These are phyloP conservation scores for Alnus rubra DNA, from an alignment of 306 rosid genomes.

Conservation along the genomic window DNA sequence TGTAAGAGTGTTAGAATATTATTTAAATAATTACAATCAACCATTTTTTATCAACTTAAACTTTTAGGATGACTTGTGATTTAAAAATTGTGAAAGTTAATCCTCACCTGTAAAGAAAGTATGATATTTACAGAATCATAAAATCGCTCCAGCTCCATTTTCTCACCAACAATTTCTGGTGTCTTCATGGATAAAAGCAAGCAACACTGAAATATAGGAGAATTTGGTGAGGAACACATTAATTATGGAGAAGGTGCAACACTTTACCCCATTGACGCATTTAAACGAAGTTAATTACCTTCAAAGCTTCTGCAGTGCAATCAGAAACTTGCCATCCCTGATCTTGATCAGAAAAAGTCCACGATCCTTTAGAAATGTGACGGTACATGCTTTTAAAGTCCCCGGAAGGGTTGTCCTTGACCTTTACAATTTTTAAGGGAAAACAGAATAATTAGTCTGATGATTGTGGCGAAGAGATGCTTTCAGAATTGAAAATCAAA, in stretches of 20 bases:
- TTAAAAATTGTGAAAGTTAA: neutral
- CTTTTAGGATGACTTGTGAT: too few species aligned
- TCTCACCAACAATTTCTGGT: slow-evolving; percentile 65
- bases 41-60: too few species aligned
- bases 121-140: slow-evolving; percentile 65
- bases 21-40: neutral
- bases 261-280: neutral
- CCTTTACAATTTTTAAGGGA: slow-evolving; percentile 28
- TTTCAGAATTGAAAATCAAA: slow-evolving; percentile 1
- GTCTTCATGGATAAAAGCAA: slow-evolving; percentile 58
- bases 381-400: slow-evolving; percentile 66
- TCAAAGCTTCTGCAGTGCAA: slow-evolving; percentile 74
- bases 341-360: slow-evolving; percentile 82
- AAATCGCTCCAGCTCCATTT: slow-evolving; percentile 54
- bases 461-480: neutral
- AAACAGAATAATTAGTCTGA: neutral
- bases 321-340: slow-evolving; percentile 94
- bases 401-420: slow-evolving; percentile 57
- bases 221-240: neutral
- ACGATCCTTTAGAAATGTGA: slow-evolving; percentile 76
- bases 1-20: too few species aligned
- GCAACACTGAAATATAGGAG: slow-evolving; percentile 51
- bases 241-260: neutral
- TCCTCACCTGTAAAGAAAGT: slow-evolving; percentile 63
- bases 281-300: slow-evolving; percentile 35